Evolutionary conservation across 495 filamentous ascomycete species (phyloP).

Genomic region (Amniculicola lignicola): DNA sequence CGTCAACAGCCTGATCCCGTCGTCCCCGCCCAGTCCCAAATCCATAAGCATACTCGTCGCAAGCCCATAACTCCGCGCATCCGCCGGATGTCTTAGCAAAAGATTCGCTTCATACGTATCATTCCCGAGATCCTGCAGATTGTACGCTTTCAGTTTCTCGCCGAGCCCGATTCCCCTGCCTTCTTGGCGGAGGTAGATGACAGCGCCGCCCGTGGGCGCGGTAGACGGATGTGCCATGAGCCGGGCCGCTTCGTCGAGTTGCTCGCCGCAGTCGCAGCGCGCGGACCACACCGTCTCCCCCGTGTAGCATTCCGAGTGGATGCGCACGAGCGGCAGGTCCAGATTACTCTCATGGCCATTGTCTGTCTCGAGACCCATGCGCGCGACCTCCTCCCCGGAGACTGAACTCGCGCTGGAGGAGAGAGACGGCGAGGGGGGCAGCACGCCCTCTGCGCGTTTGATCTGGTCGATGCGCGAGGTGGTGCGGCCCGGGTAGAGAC

Average conservation of each 20-base stretch:
- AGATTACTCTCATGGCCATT: not conserved
- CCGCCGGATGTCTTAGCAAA: slow-evolving; percentile 84
- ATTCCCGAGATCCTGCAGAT: slow-evolving; percentile 89
- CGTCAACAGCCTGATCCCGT: slow-evolving; percentile 80
- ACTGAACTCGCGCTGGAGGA: slow-evolving; percentile 6
- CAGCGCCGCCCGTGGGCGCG: slow-evolving; percentile 71
- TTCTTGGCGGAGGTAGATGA: slow-evolving; percentile 94
- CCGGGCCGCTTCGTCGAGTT: slow-evolving; percentile 91
- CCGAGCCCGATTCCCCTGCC: slow-evolving; percentile 91
- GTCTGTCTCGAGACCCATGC: no score
- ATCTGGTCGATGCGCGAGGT: slow-evolving; percentile 55
- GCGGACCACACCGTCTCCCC: slow-evolving; percentile 98
- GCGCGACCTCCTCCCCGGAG: no score
- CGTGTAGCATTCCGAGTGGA: slow-evolving; percentile 98
- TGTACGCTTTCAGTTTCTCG: slow-evolving; percentile 97
- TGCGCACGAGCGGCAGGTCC: slow-evolving; percentile 71
- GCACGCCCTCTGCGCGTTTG: slow-evolving; percentile 34
- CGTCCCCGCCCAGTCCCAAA: slow-evolving; percentile 64
- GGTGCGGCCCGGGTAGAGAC: slow-evolving; percentile 79
- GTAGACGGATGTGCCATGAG: slow-evolving; percentile 78
- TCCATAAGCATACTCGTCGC: slow-evolving; percentile 92
- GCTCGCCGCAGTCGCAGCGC: slow-evolving; percentile 95
- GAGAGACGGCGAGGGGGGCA: not conserved
- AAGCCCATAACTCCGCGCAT: slow-evolving; percentile 89
- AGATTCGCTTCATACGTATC: slow-evolving; percentile 97